These are phyloP conservation scores for Toxoplasma gondii DNA, from an alignment of 169 alveolate genomes.

Conservation along the genomic window DNA sequence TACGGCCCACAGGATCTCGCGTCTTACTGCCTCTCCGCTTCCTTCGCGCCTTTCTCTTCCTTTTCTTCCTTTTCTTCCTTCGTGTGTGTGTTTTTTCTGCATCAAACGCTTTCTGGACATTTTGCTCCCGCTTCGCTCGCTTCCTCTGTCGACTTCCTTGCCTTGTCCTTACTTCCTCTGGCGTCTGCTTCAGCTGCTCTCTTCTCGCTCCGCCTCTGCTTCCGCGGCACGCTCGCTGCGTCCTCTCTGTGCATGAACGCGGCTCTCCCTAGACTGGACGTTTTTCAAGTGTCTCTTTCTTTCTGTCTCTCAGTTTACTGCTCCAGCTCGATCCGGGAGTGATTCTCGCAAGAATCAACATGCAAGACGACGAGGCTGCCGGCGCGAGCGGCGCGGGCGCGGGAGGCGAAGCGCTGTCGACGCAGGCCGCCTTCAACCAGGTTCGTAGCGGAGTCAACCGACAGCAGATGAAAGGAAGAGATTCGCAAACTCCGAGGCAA, in stretches of 20 bases:
- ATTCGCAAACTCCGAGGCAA: too few species aligned
- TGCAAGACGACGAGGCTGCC: constrained; percentile 15
- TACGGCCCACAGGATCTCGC: not conserved
- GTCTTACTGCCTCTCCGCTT: not conserved
- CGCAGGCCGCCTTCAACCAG: constrained; percentile 42
- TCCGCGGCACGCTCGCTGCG: too few species aligned
- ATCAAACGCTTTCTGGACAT: too few species aligned
- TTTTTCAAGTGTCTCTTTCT: not conserved
- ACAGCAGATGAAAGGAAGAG: not conserved
- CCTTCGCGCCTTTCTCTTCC: not conserved
- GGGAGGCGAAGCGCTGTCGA: not conserved
- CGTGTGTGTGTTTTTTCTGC: not conserved
- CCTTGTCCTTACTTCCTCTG: too few species aligned
- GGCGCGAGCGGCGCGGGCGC: constrained; percentile 18
- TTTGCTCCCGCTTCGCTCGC: too few species aligned
- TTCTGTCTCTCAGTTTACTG: not conserved
- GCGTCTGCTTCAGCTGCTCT: too few species aligned
- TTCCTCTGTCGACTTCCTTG: too few species aligned
- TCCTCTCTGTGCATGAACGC: too few species aligned
- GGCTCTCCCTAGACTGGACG: too few species aligned
- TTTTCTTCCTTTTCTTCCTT: not conserved
- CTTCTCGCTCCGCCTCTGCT: too few species aligned
- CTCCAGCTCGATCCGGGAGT: constrained; percentile 25
- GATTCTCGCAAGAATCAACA: not conserved
- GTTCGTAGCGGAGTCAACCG: not conserved